phyloP scores from a whole-genome alignment of 2,329 filamentous ascomycete genomes.

The Talaromyces sp. region DNA sequence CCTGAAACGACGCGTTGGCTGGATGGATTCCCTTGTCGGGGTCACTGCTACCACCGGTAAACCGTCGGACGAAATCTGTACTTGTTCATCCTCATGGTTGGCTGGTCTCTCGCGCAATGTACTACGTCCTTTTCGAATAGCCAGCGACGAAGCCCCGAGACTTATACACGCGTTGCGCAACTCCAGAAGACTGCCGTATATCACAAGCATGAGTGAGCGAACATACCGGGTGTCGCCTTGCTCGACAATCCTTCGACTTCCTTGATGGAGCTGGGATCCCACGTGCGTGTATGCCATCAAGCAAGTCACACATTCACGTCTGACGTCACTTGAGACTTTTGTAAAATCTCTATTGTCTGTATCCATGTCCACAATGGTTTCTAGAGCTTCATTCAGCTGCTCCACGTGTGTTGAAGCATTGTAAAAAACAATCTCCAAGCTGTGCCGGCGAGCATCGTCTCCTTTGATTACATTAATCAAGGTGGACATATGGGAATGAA shows the following conservation, averaged over 20 bases:
- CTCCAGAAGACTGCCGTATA: conserved; percentile 57
- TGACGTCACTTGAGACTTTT: conserved; percentile 39
- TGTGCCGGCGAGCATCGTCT: conserved; percentile 46
- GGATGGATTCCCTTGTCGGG: conserved; percentile 46
- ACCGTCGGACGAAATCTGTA: conserved; percentile 27
- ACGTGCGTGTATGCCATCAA: conserved; percentile 51
- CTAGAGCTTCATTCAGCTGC: conserved; percentile 53
- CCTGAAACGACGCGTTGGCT: conserved; percentile 44
- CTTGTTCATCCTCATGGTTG: conserved; percentile 22
- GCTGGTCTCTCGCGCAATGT: conserved; percentile 19
- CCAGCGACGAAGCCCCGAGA: conserved; percentile 44
- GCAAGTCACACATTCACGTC: conserved; percentile 47
- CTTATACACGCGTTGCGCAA: conserved; percentile 56
- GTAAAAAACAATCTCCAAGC: conserved; percentile 55
- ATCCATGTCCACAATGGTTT: conserved; percentile 47
- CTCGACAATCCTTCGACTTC: conserved; percentile 50
- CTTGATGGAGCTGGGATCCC: conserved; percentile 47
- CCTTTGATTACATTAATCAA: conserved; percentile 48
- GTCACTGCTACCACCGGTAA: conserved; percentile 35
- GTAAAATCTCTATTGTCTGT: conserved; percentile 50
- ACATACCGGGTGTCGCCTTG: conserved; percentile 56
- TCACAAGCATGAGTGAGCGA: conserved; percentile 56
- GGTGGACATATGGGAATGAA: conserved; percentile 46
- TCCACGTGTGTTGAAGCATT: conserved; percentile 55
- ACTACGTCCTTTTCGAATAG: conserved; percentile 26